Evolutionary conservation across 1,284 basidiomycete species (phyloP).

Genomic region (Phylloporus sp.): DNA sequence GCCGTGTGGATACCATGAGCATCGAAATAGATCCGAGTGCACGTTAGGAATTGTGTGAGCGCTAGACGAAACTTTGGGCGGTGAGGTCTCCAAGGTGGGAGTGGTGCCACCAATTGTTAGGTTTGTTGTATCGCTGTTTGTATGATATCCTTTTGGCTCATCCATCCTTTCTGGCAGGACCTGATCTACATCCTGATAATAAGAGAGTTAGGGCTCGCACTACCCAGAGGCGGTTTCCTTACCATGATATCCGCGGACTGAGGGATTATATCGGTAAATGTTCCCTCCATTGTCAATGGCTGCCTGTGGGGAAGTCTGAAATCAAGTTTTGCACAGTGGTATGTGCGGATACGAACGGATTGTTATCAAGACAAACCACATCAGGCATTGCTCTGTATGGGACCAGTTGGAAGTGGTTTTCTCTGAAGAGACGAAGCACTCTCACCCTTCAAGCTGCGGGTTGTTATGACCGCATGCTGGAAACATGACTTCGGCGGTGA

Average conservation of each 20-base stretch:
- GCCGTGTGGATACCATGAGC: constrained; percentile 18
- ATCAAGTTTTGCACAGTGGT: not conserved
- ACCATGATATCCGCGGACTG: not conserved
- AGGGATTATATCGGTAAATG: too few species aligned
- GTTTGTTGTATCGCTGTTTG: not conserved
- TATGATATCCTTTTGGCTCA: not conserved
- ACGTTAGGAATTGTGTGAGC: not conserved
- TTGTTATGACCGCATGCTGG: not conserved
- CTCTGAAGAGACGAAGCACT: not conserved
- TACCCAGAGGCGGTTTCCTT: not conserved
- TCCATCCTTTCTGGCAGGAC: not conserved
- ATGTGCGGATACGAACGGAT: not conserved
- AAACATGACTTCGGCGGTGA: not conserved
- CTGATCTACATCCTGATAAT: not conserved
- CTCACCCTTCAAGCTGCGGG: not conserved
- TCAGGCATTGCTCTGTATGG: not conserved
- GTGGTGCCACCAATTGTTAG: not conserved
- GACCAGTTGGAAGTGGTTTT: not conserved
- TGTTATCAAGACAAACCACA: not conserved
- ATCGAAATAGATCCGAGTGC: constrained; percentile 6
- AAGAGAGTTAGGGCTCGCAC: not conserved
- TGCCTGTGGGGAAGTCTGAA: not conserved
- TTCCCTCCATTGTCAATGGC: not conserved
- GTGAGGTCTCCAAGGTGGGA: too few species aligned
- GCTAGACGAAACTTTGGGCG: not conserved